Evolutionary conservation across 2,329 filamentous ascomycete genomes (phyloP).

Genomic region (Fusarium ambrosium): DNA sequence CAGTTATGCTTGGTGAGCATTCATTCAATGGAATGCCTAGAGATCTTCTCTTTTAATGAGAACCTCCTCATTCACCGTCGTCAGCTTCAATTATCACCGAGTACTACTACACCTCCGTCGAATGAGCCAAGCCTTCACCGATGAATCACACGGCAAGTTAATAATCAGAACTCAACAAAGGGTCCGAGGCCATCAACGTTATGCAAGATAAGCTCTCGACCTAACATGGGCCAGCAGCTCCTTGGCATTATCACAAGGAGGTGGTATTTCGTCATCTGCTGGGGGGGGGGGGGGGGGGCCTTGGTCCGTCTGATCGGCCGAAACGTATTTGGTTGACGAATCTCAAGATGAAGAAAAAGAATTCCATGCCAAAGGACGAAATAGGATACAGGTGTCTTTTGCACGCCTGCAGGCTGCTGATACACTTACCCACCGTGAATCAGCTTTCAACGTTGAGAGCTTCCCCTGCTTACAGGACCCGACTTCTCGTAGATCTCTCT

Average conservation of each 20-base stretch:
- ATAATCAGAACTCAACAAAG: slow-evolving; percentile 2
- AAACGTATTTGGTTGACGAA: background rate
- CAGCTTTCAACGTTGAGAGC: slow-evolving; percentile 1
- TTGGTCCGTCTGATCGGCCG: slow-evolving; percentile 2
- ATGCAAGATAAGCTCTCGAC: slow-evolving; percentile 10
- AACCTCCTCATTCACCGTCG: background rate
- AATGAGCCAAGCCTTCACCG: background rate
- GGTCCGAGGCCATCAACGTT: background rate
- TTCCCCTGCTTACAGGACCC: background rate
- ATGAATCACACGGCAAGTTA: slow-evolving; percentile 2
- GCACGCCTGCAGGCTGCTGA: background rate
- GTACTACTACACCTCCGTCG: background rate
- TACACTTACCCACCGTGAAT: background rate
- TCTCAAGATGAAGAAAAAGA: background rate
- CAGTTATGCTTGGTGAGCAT: background rate
- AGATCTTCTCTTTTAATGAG: background rate
- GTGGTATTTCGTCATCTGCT: background rate
- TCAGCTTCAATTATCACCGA: background rate
- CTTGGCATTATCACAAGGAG: background rate
- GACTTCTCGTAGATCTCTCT: background rate
- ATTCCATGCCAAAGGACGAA: background rate
- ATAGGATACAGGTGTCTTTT: background rate
- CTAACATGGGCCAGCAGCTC: background rate
- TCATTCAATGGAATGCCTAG: background rate
- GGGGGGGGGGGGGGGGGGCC: too few relatives aligned